phyloP scores from a whole-genome alignment of 2,329 filamentous ascomycete species.

The Alternaria panax region DNA sequence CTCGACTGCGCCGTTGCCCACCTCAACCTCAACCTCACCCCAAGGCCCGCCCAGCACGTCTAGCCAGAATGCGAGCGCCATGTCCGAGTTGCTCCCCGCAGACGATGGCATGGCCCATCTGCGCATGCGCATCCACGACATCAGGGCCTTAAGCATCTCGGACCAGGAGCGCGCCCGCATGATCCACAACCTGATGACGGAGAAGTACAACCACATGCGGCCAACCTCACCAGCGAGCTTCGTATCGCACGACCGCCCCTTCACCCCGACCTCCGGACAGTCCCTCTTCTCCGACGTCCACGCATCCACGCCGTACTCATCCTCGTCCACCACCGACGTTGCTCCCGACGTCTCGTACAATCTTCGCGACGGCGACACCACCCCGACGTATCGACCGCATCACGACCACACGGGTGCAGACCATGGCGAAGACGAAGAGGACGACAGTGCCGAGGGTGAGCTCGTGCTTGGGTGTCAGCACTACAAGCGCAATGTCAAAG shows the following conservation, averaged over 20 bases:
- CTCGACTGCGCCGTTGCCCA: constrained; percentile 33
- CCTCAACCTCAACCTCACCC: constrained; percentile 23
- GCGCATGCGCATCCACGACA: constrained; percentile 57
- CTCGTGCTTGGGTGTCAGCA: constrained; percentile 79
- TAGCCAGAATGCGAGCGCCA: constrained; percentile 35
- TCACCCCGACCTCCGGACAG: constrained; percentile 47
- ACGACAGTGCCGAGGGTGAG: constrained; percentile 58
- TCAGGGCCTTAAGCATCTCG: constrained; percentile 53
- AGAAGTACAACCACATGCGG: constrained; percentile 53
- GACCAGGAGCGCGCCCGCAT: constrained; percentile 59
- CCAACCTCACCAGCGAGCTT: constrained; percentile 51
- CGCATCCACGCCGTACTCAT: constrained; percentile 45
- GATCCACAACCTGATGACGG: constrained; percentile 60
- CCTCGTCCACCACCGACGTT: constrained; percentile 43
- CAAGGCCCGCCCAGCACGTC: constrained; percentile 14
- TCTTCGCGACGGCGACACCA: constrained; percentile 42
- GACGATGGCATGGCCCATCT: constrained; percentile 60
- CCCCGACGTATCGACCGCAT: constrained; percentile 40
- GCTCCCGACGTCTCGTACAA: constrained; percentile 47
- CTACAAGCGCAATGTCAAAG: constrained; percentile 93
- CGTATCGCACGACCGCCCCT: constrained; percentile 48
- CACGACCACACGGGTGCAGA: constrained; percentile 40
- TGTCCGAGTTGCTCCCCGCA: constrained; percentile 53
- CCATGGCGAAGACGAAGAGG: constrained; percentile 56
- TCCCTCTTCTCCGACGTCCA: constrained; percentile 46